phyloP scores from a whole-genome alignment of 345 rosid genomes.

The Moricandia arvensis region DNA sequence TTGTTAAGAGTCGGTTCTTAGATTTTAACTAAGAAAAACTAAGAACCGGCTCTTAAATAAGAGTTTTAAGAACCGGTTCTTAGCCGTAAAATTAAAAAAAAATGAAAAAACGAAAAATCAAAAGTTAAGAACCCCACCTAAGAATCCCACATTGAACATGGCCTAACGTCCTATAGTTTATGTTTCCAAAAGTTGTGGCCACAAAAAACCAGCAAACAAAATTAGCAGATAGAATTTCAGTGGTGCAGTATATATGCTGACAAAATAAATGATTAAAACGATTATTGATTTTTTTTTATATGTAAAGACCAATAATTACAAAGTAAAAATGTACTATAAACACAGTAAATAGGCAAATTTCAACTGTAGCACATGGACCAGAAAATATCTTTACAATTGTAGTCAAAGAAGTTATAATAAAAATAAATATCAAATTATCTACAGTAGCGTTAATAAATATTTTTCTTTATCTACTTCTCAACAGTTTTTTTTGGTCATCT shows the following conservation, averaged over 20 bases:
- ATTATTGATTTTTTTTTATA: not conserved
- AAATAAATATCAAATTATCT: not conserved
- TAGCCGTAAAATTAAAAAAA: too few relatives aligned
- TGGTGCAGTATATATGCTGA: not conserved
- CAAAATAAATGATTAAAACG: not conserved
- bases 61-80: too few relatives aligned
- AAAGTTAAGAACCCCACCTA: too few relatives aligned
- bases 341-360: not conserved
- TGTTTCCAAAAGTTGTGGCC: not conserved
- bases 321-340: not conserved
- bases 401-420: not conserved
- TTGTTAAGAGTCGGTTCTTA: too few relatives aligned
- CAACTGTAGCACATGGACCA: not conserved
- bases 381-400: not conserved
- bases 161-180: not conserved
- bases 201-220: not conserved
- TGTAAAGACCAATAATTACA: not conserved
- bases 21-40: too few relatives aligned
- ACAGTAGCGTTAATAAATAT: not conserved
- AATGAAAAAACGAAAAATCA: too few relatives aligned
- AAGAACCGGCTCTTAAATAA: too few relatives aligned
- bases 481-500: too few relatives aligned
- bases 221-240: not conserved
- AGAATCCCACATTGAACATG: too few relatives aligned
- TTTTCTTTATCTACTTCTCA: not conserved